A percentile compares a stretch with the other conserved stretches of the same genome.
These are phyloP conservation scores for Brettanomyces naardenensis DNA, from an alignment of 805 yeast species.

Conservation along the genomic window DNA sequence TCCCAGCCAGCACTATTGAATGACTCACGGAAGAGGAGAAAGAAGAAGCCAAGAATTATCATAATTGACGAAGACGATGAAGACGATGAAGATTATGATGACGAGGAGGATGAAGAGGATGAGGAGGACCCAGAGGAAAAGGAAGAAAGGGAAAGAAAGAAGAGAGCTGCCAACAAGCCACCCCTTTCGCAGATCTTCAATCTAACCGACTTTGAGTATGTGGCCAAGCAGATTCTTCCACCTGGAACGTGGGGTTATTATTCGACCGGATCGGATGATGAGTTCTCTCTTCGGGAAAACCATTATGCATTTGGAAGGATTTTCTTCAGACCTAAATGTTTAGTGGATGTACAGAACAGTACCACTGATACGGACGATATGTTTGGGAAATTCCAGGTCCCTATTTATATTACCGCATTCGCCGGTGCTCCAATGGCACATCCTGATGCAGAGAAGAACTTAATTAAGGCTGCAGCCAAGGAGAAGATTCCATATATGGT, in stretches of 20 bases:
- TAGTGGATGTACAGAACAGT: slow-evolving; percentile 64
- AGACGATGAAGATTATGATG: too few species aligned
- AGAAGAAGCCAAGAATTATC: neutral
- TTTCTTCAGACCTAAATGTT: slow-evolving; percentile 74
- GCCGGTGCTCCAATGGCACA: slow-evolving; percentile 86
- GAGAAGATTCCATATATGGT: slow-evolving; percentile 76
- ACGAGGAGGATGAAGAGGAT: too few species aligned
- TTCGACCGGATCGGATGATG: slow-evolving; percentile 88
- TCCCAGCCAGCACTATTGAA: too few species aligned
- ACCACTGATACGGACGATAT: slow-evolving; percentile 56
- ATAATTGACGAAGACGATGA: neutral
- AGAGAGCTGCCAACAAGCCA: too few species aligned
- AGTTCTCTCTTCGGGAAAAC: slow-evolving; percentile 67
- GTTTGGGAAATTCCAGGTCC: slow-evolving; percentile 57
- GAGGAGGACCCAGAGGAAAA: too few species aligned
- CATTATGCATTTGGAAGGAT: slow-evolving; percentile 81
- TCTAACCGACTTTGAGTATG: slow-evolving; percentile 75
- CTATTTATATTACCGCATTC: slow-evolving; percentile 85
- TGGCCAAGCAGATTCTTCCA: slow-evolving; percentile 70
- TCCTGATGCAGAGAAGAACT: slow-evolving; percentile 76
- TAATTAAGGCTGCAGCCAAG: slow-evolving; percentile 64
- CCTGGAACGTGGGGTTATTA: slow-evolving; percentile 83
- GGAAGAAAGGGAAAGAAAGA: too few species aligned
- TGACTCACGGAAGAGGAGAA: neutral
- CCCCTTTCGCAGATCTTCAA: slow-evolving; percentile 62